Evolutionary conservation across 768 basidiomycete species (phyloP).

Genomic region (Rhodotorula toruloides): DNA sequence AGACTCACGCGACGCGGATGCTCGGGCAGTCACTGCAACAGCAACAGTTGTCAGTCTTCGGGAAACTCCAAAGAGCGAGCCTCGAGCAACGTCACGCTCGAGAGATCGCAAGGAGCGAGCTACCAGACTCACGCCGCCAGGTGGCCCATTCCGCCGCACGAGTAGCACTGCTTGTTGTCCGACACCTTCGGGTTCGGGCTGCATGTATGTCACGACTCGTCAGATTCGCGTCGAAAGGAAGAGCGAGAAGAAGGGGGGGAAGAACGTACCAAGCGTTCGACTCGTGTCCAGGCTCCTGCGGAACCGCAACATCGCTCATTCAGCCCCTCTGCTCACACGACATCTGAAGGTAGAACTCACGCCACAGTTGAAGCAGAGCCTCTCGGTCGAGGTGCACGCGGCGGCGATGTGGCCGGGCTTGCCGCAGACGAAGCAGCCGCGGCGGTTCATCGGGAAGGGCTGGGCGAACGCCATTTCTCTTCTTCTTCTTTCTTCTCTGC

Average conservation of each 20-base stretch:
- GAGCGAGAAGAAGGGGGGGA: too few species aligned
- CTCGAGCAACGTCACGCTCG: too few species aligned
- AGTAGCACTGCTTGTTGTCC: constrained; percentile 36
- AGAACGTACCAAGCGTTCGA: constrained; percentile 32
- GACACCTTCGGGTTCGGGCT: constrained; percentile 31
- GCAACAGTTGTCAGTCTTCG: background rate
- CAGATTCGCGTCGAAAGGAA: too few species aligned
- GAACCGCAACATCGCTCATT: background rate
- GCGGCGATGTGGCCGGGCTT: constrained; percentile 31
- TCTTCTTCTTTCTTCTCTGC: too few species aligned
- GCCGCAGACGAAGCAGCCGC: constrained; percentile 34
- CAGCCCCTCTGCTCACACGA: background rate
- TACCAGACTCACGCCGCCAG: constrained; percentile 17
- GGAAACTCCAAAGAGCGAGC: too few species aligned
- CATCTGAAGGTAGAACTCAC: background rate
- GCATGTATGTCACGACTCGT: background rate
- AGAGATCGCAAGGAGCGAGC: background rate
- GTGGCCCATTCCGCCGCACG: constrained; percentile 37
- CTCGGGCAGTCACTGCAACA: background rate
- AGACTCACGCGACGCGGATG: constrained; percentile 11
- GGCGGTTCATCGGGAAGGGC: constrained; percentile 29
- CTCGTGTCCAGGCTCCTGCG: constrained; percentile 34
- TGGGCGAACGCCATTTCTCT: constrained; percentile 31
- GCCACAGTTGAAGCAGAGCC: constrained; percentile 38
- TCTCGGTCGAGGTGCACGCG: constrained; percentile 24